Percentiles rank a stretch among this genome's conserved stretches.
These are phyloP conservation scores for Clitoria ternatea DNA, from an alignment of 306 rosid genomes.

Conservation along the genomic window DNA sequence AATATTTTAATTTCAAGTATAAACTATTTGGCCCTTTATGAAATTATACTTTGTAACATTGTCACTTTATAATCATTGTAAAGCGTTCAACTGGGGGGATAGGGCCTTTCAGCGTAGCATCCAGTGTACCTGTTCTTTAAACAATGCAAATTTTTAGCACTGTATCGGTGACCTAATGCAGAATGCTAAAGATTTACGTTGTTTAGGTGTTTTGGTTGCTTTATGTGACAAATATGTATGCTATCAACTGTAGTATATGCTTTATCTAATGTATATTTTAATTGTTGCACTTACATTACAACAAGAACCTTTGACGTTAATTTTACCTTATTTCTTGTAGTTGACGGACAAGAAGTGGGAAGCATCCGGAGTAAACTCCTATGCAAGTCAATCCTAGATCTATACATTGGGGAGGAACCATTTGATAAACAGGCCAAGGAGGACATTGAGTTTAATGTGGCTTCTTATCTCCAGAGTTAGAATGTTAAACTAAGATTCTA, in stretches of 20 bases:
- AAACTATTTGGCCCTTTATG: background rate
- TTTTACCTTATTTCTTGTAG: slow-evolving; percentile 38
- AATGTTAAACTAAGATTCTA: background rate
- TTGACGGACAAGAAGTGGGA: slow-evolving; percentile 93
- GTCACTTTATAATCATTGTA: background rate
- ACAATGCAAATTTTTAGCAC: background rate
- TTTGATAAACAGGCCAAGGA: slow-evolving; percentile 87
- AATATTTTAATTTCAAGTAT: background rate
- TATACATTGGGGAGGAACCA: slow-evolving; percentile 82
- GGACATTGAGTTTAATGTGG: slow-evolving; percentile 59
- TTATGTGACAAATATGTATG: background rate
- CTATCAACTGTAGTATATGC: background rate
- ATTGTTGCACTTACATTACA: background rate
- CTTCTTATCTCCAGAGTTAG: slow-evolving; percentile 47
- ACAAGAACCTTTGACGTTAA: background rate
- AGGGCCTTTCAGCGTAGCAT: background rate
- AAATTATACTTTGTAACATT: background rate
- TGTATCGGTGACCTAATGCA: too few relatives aligned
- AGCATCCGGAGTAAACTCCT: slow-evolving; percentile 78
- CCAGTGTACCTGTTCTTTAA: background rate
- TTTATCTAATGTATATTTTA: too few relatives aligned
- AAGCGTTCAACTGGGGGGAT: background rate
- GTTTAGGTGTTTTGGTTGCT: background rate
- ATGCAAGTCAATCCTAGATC: slow-evolving; percentile 71
- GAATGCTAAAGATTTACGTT: too few relatives aligned